Evolutionary conservation across 192 early-diverging fungal genomes (phyloP), one percentile per base, ranked within the genome.

Genomic region (Coemansia sp.): DNA sequence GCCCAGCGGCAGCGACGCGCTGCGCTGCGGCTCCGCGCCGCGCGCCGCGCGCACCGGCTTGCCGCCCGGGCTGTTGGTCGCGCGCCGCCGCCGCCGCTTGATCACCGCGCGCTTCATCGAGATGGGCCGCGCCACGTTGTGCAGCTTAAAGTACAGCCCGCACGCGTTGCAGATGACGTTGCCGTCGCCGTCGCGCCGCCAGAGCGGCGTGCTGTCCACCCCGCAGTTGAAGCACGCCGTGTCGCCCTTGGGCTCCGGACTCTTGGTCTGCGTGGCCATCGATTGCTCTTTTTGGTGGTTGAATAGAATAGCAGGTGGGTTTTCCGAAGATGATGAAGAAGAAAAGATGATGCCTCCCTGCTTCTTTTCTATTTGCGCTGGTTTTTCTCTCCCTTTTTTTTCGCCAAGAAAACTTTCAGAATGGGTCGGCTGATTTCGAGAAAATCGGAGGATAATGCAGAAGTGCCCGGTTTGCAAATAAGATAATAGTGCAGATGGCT

Each of bases 91-190:
- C 34, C 87, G 65, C 8, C 89, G 78, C 65, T 85, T 84, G 53
- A 90, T 87, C 8, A 85, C 81, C 5, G 79, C 64, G 14, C 83
- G 74, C 58, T 86, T 84, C 79, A 90, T 79, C 6, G 79, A 83
- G 36, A 87, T 75, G 26, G 92, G 92, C 22, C 92, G 80, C 26
- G 85, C 72, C 23, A 79, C 67, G 67, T 78, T 81, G 68, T 95
- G 89, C 29, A 91, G 82, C 54, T 86, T 89, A 64, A 79, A 92
- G 67, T 95, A 94, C 29, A 95, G 74, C 2, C 94, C 94, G 67
- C 93, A 95, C 14, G 92, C 91, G 66, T 95, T 95, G 75, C 92
- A 95, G 38, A 91, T 84, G 35, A 82, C 62, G 21, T 88, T 81
- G 44, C 87, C 87, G 3, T 69, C 63, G 21, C 63, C 65, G 61